Conservation (phyloP, 345 rosid species). For the Brassica nigra region DNA sequence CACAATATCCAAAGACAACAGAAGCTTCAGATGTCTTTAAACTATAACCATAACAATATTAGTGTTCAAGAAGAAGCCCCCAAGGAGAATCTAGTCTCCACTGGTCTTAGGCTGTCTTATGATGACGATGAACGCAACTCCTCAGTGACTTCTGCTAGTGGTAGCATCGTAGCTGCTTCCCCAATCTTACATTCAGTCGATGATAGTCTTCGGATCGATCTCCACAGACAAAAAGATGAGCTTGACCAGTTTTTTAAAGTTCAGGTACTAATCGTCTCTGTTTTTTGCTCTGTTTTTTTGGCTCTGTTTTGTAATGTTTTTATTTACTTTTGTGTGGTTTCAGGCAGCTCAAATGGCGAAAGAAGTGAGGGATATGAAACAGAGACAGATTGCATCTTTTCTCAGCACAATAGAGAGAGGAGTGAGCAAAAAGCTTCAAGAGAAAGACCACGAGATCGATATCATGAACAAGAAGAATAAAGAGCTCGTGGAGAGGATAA, state of each 20-base stretch:
- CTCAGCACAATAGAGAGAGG: slow-evolving; percentile 60
- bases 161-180: slow-evolving; percentile 43
- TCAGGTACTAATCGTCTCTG: slow-evolving; percentile 49
- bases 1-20: slow-evolving; percentile 41
- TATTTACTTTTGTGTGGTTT: slow-evolving; percentile 6
- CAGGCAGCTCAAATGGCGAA: slow-evolving; percentile 65
- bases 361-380: slow-evolving; percentile 57
- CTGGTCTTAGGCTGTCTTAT: slow-evolving; percentile 62
- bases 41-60: slow-evolving; percentile 48
- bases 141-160: slow-evolving; percentile 60
- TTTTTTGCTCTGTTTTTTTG: neutral
- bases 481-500: slow-evolving; percentile 63
- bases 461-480: slow-evolving; percentile 60
- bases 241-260: slow-evolving; percentile 55
- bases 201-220: slow-evolving; percentile 50
- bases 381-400: slow-evolving; percentile 58
- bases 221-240: slow-evolving; percentile 65
- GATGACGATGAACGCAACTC: slow-evolving; percentile 79
- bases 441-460: slow-evolving; percentile 63
- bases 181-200: slow-evolving; percentile 53
- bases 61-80: slow-evolving; percentile 49
- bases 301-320: slow-evolving; percentile 10
- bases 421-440: slow-evolving; percentile 56
- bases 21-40: slow-evolving; percentile 43
- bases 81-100: slow-evolving; percentile 66